Evolutionary conservation across 2,329 filamentous ascomycete species (phyloP), one percentile per base, ranked within the genome.

Genomic region (Xylogone sp.): DNA sequence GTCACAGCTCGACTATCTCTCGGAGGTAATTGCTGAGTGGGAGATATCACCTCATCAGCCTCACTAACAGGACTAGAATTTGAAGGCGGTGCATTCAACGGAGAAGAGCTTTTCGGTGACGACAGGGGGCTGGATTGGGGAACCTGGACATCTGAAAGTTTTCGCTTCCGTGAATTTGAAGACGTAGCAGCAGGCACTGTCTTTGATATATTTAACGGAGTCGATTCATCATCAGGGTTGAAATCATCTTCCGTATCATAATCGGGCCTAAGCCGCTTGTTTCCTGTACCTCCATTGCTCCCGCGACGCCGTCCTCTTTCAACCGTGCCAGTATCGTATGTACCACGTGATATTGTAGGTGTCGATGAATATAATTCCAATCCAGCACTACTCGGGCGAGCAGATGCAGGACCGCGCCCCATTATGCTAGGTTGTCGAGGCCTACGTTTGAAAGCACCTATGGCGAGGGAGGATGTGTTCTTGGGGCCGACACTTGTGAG

Each of bases 171-270:
- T 8, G 77, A 68, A 48, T 69, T 70, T 19, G 60, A 59, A 43
- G 66, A 67, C 4, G 71, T 61, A 22, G 63, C 61, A 13, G 56
- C 58, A n/a, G 67, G 59, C 16, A 68, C 66, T 42, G 68, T 70
- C 54, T 71, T 77, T 31, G 71, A 70, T 19, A 76, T 68, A 52
- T 82, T 78, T 21, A 86, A 62, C 3, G 86, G 85, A 6, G 86
- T 89, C 16, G 84, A 86, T 68, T 87, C 84, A 22, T 82, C 83
- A 51, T 88, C 83, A 0, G 77, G 85, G 48, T 73, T 76, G 62
- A 82, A 86, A 58, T 79, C 76, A 20, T 79, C 75, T 27, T 62
- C 73, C 34, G 56, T 55, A 27, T 56, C 46, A 21, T 77, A 75
- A 21, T 76, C 72, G 10, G 54, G 29, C 72, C 68, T 27, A 62